Conservation (phyloP, 768 basidiomycete genomes). For the Phanerochaete sordida region DNA sequence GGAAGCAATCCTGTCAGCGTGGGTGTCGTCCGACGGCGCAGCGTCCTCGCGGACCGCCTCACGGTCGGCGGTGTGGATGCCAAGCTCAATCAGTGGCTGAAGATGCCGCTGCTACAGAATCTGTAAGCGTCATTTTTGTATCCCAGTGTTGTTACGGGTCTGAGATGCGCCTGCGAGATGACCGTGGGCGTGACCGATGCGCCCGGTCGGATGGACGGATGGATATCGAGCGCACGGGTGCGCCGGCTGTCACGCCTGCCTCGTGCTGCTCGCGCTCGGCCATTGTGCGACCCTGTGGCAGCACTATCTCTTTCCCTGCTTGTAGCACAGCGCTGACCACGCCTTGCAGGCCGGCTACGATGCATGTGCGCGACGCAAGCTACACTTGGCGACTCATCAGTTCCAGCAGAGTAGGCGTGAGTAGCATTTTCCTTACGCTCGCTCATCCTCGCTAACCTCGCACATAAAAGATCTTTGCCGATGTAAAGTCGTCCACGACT, state of each 20-base stretch:
- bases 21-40: background rate
- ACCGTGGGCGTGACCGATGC: too few relatives aligned
- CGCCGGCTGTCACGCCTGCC: too few relatives aligned
- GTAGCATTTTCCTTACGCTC: background rate
- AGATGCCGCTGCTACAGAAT: background rate
- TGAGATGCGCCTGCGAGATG: too few relatives aligned
- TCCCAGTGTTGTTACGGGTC: too few relatives aligned
- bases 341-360: background rate
- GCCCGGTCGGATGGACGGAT: too few relatives aligned
- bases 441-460: background rate
- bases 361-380: background rate
- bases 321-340: background rate
- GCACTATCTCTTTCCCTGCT: background rate
- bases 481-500: background rate
- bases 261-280: too few relatives aligned
- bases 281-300: too few relatives aligned
- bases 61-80: background rate
- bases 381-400: background rate
- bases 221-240: too few relatives aligned
- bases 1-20: background rate
- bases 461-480: too few relatives aligned
- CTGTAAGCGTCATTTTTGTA: background rate
- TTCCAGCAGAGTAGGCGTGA: background rate
- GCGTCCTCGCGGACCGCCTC: background rate
- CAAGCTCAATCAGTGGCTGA: background rate